phyloP scores from a whole-genome alignment of 345 rosid species.

The Psidium guajava region DNA sequence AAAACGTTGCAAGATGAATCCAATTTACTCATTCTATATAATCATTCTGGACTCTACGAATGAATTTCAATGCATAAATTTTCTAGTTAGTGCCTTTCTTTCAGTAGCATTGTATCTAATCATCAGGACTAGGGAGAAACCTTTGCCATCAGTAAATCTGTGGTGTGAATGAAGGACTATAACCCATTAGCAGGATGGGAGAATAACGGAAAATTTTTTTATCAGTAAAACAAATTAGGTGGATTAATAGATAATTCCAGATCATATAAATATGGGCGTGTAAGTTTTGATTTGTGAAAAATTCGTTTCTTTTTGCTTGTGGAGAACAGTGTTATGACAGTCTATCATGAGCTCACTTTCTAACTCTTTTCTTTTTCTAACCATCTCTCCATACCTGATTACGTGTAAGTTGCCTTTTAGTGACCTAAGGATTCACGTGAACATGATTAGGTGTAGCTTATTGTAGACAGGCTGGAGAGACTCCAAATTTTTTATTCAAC shows the following conservation, averaged over 20 bases:
- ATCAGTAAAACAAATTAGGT: neutral
- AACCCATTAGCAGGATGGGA: neutral
- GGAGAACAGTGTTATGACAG: neutral
- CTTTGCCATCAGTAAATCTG: neutral
- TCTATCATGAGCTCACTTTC: neutral
- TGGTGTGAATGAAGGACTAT: neutral
- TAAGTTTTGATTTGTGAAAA: neutral
- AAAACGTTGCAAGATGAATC: neutral
- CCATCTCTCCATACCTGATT: neutral
- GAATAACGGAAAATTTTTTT: neutral
- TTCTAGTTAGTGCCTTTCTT: neutral
- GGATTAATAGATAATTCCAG: neutral
- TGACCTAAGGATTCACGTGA: neutral
- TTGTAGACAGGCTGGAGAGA: neutral
- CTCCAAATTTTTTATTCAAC: too few relatives aligned
- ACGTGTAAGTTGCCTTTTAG: neutral
- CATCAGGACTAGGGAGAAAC: neutral
- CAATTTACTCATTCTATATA: neutral
- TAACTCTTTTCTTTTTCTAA: neutral
- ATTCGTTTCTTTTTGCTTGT: neutral
- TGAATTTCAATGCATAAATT: neutral
- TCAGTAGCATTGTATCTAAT: neutral
- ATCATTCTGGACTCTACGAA: neutral
- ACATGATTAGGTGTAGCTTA: neutral
- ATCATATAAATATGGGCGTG: neutral